Conservation (phyloP, 2,329 filamentous ascomycete genomes). For the Fusarium aywerte region DNA sequence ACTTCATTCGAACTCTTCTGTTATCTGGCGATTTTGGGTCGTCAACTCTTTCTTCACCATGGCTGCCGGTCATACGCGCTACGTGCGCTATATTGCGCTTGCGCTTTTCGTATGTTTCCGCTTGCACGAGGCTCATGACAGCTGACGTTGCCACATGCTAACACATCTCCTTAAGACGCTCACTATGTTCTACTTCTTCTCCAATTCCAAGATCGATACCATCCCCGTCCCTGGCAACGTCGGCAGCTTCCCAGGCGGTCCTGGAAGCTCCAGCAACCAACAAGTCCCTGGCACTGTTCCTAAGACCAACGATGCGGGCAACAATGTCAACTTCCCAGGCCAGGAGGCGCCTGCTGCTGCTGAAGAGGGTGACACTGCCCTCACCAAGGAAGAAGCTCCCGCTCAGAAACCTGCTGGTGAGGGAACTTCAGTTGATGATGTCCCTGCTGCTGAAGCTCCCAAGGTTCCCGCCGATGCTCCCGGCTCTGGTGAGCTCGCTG, state of each 20-base stretch:
- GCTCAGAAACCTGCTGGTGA: conserved; percentile 38
- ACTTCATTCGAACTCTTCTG: conserved; percentile 20
- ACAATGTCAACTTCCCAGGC: conserved; percentile 42
- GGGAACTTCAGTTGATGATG: conserved; percentile 13
- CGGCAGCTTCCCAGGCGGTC: conserved; percentile 41
- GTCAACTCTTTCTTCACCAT: conserved; percentile 53
- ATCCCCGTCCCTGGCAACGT: conserved; percentile 44
- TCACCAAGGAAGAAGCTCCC: conserved; percentile 34
- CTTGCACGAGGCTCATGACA: not conserved
- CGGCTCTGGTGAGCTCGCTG: conserved; percentile 48
- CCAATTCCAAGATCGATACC: conserved; percentile 63
- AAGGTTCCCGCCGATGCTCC: conserved; percentile 42
- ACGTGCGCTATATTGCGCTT: conserved; percentile 81
- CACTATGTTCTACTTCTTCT: conserved; percentile 82
- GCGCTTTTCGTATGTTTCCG: conserved; percentile 78
- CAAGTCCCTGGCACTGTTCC: conserved; percentile 39
- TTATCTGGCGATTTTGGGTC: conserved; percentile 22
- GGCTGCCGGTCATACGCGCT: conserved; percentile 78
- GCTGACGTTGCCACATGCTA: conserved; percentile 25
- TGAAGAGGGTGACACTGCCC: conserved; percentile 29
- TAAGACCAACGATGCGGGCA: conserved; percentile 34
- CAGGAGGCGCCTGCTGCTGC: conserved; percentile 26
- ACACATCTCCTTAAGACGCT: conserved; percentile 29
- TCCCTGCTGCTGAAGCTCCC: conserved; percentile 14
- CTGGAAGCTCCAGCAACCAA: conserved; percentile 34